Evolutionary conservation across 2,329 filamentous ascomycete genomes (phyloP).

Genomic region (Aspergillus uvarum): DNA sequence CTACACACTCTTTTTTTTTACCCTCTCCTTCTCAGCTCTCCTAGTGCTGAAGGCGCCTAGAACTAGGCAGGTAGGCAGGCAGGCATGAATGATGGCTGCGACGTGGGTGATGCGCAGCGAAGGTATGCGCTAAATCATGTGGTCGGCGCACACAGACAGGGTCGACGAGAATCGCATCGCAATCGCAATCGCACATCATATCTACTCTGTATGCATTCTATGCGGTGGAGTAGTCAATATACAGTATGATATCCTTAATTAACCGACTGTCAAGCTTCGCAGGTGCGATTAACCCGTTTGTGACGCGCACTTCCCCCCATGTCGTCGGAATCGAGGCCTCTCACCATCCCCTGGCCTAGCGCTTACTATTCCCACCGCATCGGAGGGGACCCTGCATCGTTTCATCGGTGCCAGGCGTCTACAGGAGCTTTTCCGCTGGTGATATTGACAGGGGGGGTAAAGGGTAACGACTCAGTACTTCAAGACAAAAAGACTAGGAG

Average conservation of each 20-base stretch:
- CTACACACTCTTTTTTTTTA: background rate
- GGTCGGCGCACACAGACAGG: background rate
- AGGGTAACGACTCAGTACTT: background rate
- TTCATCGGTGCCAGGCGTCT: constrained; percentile 10
- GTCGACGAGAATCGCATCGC: too few relatives aligned
- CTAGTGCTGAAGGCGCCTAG: background rate
- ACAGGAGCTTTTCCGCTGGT: background rate
- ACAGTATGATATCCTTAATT: background rate
- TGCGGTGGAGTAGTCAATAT: too few relatives aligned
- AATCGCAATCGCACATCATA: background rate
- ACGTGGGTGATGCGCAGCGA: background rate
- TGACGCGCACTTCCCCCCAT: background rate
- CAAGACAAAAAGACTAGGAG: too few relatives aligned
- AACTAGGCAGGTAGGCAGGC: background rate
- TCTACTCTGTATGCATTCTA: too few relatives aligned
- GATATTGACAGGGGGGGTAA: background rate
- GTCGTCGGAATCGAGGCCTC: background rate
- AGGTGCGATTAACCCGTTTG: background rate
- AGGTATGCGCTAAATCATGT: background rate
- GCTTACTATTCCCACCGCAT: constrained; percentile 3
- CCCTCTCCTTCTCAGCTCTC: background rate
- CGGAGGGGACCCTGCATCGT: constrained; percentile 13
- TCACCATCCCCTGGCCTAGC: constrained; percentile 9
- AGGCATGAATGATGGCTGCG: background rate
- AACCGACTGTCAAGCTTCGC: constrained; percentile 4